Evolutionary conservation across 768 basidiomycete species (phyloP), one percentile per base, ranked within the genome.

Genomic region (Lentinula boryana): DNA sequence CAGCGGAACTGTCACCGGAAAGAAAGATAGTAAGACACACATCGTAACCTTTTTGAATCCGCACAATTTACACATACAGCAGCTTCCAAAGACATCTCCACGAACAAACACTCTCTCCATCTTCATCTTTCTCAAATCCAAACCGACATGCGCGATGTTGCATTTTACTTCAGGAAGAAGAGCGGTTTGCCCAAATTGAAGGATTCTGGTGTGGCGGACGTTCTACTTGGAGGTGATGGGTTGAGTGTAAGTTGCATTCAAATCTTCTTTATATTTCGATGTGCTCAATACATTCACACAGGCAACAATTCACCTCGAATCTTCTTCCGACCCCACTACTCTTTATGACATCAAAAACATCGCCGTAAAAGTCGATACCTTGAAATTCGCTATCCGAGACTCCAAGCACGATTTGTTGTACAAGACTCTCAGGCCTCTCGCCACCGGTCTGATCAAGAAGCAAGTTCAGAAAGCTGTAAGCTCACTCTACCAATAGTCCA

Each of bases 361-460:
- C 18, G 72, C 84, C 49, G 89, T 92, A 71, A 92, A 93, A 69
- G 87, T 98, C 58, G 91, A 90, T 67, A 80, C 86, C 15, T 83
- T 98, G 67, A 94, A 90, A 75, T 96, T 95, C 75, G 83, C 86
- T 27, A 92, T 99, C 66, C 85, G 93, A 4, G 95, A 98, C 65
- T 84, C 88, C 63, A 95, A 95, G 74, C 94, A 97, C 74, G 90
- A 94, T 67, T 74, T 89, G 27, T 71, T 95, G 63, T 96, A 95
- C 80, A 93, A 90, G 79, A 88, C 91, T 0, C 65, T 97, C 41
- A 84, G 83, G 57, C 88, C 89, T 3, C 79, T 94, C 43, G 91
- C 91, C 12, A 93, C 86, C 1, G 84, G 83, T 5, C 76, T 97
- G 41, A 86, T 99, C 67, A 95, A 95, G 82, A 83, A 78, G 65